Conservation (phyloP, 2,329 filamentous ascomycete genomes). For the Alternaria triticimaculans region DNA sequence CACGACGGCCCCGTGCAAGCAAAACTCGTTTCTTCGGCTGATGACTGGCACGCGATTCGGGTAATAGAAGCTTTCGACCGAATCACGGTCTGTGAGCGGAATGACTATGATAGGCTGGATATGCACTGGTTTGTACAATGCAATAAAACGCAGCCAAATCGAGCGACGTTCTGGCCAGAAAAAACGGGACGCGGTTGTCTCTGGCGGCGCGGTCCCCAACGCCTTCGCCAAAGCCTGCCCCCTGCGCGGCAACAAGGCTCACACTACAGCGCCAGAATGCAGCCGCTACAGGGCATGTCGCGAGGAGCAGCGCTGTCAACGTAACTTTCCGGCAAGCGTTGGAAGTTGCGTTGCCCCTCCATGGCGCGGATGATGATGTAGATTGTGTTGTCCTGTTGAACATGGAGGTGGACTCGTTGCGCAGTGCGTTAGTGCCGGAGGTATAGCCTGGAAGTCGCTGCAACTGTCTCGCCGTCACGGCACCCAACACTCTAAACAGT, state of each 20-base stretch:
- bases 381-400: neutral
- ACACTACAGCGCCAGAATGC: constrained; percentile 3
- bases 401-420: neutral
- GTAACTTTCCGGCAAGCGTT: neutral
- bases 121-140: constrained; percentile 29
- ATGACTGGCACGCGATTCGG: constrained; percentile 33
- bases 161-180: constrained; percentile 28
- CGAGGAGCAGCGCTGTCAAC: neutral
- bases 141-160: constrained; percentile 34
- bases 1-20: constrained; percentile 25
- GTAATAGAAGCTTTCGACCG: constrained; percentile 26
- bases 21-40: constrained; percentile 26
- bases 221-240: constrained; percentile 7
- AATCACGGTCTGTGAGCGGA: constrained; percentile 13
- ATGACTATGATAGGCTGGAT: constrained; percentile 17
- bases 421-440: neutral
- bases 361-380: neutral
- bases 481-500: constrained; percentile 4
- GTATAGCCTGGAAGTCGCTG: neutral
- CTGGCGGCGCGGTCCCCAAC: constrained; percentile 15
- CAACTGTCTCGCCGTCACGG: neutral
- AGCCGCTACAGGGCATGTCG: neutral
- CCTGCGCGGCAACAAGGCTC: constrained; percentile 8
- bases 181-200: constrained; percentile 15
- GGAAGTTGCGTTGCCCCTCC: neutral